Conservation (phyloP, 75 land plant species). For the Pinus albicaulis region DNA sequence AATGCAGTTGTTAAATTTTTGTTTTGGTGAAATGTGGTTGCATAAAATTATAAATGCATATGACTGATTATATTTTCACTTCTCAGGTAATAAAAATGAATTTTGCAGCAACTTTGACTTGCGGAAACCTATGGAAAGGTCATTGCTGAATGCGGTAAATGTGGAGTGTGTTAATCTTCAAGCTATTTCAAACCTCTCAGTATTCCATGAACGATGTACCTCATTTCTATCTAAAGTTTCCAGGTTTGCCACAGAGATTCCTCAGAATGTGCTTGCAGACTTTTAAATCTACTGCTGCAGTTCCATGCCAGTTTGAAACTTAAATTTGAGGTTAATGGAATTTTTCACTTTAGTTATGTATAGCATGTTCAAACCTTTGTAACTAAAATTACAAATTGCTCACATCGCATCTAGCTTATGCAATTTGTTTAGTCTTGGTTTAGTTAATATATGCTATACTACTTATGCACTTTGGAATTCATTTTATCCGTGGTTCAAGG, state of each 20-base stretch:
- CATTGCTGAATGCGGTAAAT: constrained; percentile 29
- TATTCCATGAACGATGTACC: constrained; percentile 53
- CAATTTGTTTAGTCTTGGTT: background rate
- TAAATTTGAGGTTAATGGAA: background rate
- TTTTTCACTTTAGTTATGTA: background rate
- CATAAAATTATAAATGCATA: background rate
- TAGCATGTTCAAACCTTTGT: background rate
- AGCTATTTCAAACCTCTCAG: constrained; percentile 28
- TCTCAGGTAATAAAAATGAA: constrained; percentile 49
- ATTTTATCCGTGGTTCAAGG: background rate
- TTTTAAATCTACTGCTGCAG: background rate
- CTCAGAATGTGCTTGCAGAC: background rate
- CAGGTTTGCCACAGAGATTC: constrained; percentile 37
- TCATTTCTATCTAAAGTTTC: constrained; percentile 50
- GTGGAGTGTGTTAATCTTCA: constrained; percentile 66
- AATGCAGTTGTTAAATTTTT: too few species aligned
- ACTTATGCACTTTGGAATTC: background rate
- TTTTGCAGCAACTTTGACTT: constrained; percentile 84
- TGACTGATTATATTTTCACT: background rate
- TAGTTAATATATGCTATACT: background rate
- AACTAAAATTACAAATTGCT: background rate
- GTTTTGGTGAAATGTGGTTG: too few species aligned
- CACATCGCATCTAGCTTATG: background rate
- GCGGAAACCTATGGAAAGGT: constrained; percentile 81
- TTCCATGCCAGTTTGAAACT: background rate